Evolutionary conservation across 495 filamentous ascomycete genomes (phyloP).

Genomic region (Penicillium diatomitis): DNA sequence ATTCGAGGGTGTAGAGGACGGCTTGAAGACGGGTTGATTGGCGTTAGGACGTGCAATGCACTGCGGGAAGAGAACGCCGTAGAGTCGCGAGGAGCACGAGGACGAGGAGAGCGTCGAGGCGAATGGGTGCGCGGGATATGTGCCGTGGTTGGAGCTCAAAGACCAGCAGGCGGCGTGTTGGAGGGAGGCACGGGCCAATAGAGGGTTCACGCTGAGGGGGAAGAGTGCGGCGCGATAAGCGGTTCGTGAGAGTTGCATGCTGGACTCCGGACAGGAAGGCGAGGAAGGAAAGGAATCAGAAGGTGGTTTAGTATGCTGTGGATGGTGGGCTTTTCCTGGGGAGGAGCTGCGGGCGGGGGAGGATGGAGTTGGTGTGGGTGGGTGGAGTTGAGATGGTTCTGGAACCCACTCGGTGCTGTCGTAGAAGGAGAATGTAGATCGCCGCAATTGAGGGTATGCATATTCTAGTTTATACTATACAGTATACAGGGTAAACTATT

Average conservation of each 20-base stretch:
- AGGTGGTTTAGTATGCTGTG: too few relatives aligned
- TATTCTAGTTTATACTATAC: background rate
- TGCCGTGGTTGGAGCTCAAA: background rate
- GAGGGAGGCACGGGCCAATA: conserved; percentile 16
- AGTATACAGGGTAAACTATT: too few relatives aligned
- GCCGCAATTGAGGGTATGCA: background rate
- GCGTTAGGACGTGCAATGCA: conserved; percentile 5
- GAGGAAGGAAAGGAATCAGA: too few relatives aligned
- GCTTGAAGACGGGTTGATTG: too few relatives aligned
- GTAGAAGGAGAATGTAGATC: background rate
- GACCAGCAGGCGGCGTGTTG: background rate
- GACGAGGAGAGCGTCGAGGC: background rate
- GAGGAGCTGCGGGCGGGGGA: background rate
- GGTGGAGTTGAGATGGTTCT: conserved; percentile 18
- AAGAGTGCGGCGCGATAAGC: conserved; percentile 23
- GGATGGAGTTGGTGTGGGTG: conserved; percentile 1
- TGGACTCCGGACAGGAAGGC: background rate
- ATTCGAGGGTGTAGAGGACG: background rate
- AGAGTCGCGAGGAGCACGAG: conserved; percentile 5
- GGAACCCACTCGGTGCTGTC: conserved; percentile 12
- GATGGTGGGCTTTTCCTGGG: too few relatives aligned
- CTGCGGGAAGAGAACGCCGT: conserved; percentile 19
- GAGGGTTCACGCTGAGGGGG: conserved; percentile 18
- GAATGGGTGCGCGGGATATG: too few relatives aligned
- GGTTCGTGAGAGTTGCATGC: conserved; percentile 21